Evolutionary conservation across 345 rosid genomes (phyloP), one percentile per base, ranked within the genome.

Genomic region (Camelina hispida): DNA sequence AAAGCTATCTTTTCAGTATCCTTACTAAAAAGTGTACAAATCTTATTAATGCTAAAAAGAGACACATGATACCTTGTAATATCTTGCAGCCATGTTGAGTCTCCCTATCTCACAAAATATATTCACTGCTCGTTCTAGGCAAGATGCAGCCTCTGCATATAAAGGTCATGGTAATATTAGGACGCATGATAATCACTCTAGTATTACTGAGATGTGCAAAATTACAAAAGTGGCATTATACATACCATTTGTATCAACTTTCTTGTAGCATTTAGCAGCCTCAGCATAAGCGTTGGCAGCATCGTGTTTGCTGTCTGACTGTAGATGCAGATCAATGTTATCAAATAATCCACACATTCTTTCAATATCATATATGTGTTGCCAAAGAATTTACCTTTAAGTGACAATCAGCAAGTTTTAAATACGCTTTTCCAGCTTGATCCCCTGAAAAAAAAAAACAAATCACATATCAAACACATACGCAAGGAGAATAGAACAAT

Each of bases 81-180:
- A 96, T 87, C 98, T 89, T 66, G 99, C 99, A 75, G 98, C 99
- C 98, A 93, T 91, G 83, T 85, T 91, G 74, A 96, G 89, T 86
- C 98, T 88, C 79, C 98, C 99, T 60, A 89, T 93, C 70, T 96
- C 99, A 79, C 93, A 90, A 56, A 86, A 87, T 80, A 91, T 44
- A 55, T 86, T 87, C 71, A 92, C 89, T 1, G 98, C 99, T 76
- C 86, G 85, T 75, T 78, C 87, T 75, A 96, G 88, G 86, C 98
- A 96, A 81, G 93, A 81, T 82, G 91, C 85, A 67, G 99, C 87
- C 85, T 93, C 98, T 96, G 86, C 84, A 87, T 50, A 72, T 38
- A 69, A n/a, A 35, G 15, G 67, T 32, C 69, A 72, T 3, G 17
- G 8, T 57, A 56, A 54, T 56, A 67, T 71, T 50, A 66, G 20